Evolutionary conservation across 148 eudicot genomes (phyloP), one percentile per base, ranked within the genome.

Genomic region (Arbutus unedo): DNA sequence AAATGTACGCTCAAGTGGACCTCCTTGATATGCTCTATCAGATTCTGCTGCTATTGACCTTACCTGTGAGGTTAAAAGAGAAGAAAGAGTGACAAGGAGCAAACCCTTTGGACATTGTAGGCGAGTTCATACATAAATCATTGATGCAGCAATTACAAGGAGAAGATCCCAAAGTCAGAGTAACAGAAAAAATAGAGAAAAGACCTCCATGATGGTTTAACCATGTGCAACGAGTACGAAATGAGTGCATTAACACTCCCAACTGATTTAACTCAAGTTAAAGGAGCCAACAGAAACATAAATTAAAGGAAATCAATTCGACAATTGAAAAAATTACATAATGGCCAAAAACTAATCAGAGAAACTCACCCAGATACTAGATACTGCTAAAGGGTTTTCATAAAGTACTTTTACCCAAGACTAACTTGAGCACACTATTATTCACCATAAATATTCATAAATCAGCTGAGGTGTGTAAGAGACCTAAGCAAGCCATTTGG

Each of bases 31-130:
- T 82, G 98, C 99, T 90, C 98, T 89, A 80, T 96, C 91, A 83
- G 99, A 94, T 89, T 94, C 99, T 85, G 97, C 95, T 82, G 93
- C 99, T 41, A 96, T 74, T 31, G 99, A 96, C 66, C 99, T 90
- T 79, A 96, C 97, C 99, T 96, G 85, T 62, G 64, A 84, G 47
- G 70, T 68, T 18, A 56, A 60, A 41, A 84, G 43, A 73, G 76
- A 16, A 68, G 45, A 11, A 84, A 18, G 54, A 57, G 79, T 56
- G 23, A 31, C 31, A 10, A 80, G 31, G 56, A 19, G 15, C 64
- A 53, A 15, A 38, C 11, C 68, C 11, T 67, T 67, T 48, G 81
- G 51, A 79, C 55, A 60, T n/a, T 60, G n/a, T 21, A 62, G 10
- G 56, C 25, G 23, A 43, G 19, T 73, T 76, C 1, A 60, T 25